Conservation (phyloP, 2,329 filamentous ascomycete genomes). For the Aureobasidium melanogenum region DNA sequence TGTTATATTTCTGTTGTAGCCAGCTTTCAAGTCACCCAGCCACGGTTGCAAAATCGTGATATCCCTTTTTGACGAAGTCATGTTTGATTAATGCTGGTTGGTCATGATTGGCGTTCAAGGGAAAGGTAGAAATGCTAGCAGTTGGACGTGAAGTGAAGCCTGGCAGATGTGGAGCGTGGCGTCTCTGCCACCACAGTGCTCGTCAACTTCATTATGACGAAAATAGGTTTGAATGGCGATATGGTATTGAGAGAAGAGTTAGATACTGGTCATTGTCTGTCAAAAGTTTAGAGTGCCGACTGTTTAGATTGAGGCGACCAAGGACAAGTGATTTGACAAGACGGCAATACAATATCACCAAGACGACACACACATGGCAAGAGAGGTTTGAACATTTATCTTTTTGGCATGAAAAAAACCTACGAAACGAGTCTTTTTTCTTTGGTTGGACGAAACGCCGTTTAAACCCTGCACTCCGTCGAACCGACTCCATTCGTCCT, state of each 20-base stretch:
- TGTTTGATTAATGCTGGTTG: background rate
- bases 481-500: slow-evolving; percentile 4
- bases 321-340: too few relatives aligned
- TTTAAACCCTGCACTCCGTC: slow-evolving; percentile 10
- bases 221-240: background rate
- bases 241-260: background rate
- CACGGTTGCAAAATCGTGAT: background rate
- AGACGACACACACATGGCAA: background rate
- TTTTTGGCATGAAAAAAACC: slow-evolving; percentile 12
- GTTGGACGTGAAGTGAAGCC: background rate
- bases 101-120: background rate
- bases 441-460: slow-evolving; percentile 11
- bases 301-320: background rate
- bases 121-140: background rate
- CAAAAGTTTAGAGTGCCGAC: too few relatives aligned
- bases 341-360: background rate
- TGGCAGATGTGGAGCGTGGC: background rate
- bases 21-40: background rate
- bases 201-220: background rate
- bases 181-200: background rate
- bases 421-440: slow-evolving; percentile 10
- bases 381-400: slow-evolving; percentile 8
- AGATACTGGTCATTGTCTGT: too few relatives aligned
- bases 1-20: background rate
- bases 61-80: background rate